phyloP scores from a whole-genome alignment of 768 basidiomycete species.

The Cubamyces sp. region DNA sequence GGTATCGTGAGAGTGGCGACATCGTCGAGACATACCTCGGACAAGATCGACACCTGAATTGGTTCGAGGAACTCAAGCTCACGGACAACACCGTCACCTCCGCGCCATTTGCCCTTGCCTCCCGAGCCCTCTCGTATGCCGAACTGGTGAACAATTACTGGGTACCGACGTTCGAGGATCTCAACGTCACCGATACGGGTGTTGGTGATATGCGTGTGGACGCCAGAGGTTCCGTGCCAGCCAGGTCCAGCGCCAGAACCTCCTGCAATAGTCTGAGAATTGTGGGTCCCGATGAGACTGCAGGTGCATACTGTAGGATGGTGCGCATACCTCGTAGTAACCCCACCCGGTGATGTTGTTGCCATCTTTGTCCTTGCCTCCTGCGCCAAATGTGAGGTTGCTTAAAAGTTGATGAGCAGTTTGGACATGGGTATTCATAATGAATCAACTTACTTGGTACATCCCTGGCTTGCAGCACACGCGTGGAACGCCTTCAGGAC shows the following conservation, averaged over 20 bases:
- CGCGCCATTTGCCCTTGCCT: conserved; percentile 71
- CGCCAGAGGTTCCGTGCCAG: conserved; percentile 93
- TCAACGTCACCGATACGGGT: conserved; percentile 94
- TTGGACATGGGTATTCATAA: background rate
- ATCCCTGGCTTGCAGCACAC: conserved; percentile 90
- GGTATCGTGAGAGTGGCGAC: too few relatives aligned
- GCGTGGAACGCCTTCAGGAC: conserved; percentile 92
- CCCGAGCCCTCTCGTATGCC: conserved; percentile 71
- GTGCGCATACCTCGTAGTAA: conserved; percentile 57
- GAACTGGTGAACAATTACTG: conserved; percentile 86
- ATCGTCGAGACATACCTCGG: conserved; percentile 58
- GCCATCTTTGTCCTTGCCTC: conserved; percentile 85
- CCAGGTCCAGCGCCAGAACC: conserved; percentile 88
- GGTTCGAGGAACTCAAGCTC: conserved; percentile 82
- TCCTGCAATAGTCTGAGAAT: conserved; percentile 82
- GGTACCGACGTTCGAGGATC: conserved; percentile 91
- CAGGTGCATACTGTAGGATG: conserved; percentile 3
- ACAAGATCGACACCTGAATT: conserved; percentile 87
- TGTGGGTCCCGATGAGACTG: background rate
- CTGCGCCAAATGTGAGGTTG: conserved; percentile 88
- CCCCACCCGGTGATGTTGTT: conserved; percentile 83
- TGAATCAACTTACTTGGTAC: conserved; percentile 71
- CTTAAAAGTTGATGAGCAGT: conserved; percentile 39
- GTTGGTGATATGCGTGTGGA: conserved; percentile 93
- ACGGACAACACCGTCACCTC: conserved; percentile 84